Conservation (phyloP, 768 basidiomycete species). For the Leucogyrophana mollusca region DNA sequence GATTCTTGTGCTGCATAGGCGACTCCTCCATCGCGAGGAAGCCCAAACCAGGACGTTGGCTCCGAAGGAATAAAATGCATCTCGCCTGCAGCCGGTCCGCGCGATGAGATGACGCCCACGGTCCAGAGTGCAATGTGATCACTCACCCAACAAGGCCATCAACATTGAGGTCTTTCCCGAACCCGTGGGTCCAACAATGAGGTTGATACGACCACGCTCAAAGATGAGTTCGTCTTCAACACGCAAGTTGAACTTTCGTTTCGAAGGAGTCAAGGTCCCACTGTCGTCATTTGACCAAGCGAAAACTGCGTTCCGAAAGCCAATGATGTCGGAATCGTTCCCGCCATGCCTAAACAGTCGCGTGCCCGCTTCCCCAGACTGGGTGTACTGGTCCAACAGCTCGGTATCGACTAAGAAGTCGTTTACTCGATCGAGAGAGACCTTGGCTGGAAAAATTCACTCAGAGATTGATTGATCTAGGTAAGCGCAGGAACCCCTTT, state of each 20-base stretch:
- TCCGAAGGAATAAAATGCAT: conserved; percentile 57
- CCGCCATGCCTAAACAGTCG: not conserved
- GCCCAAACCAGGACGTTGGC: conserved; percentile 60
- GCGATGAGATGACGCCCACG: not conserved
- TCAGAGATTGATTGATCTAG: conserved; percentile 23
- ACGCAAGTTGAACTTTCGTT: conserved; percentile 45
- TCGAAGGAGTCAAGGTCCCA: conserved; percentile 1
- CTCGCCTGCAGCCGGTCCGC: conserved; percentile 44
- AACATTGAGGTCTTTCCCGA: conserved; percentile 63
- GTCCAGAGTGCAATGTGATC: no score
- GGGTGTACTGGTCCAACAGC: not conserved
- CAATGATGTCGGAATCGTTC: conserved; percentile 34
- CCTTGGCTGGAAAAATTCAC: conserved; percentile 41
- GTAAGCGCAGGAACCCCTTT: conserved; percentile 1
- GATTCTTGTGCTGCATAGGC: conserved; percentile 82
- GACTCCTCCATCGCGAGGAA: conserved; percentile 66
- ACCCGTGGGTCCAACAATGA: conserved; percentile 57
- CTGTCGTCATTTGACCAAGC: conserved; percentile 44
- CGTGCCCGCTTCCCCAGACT: not conserved
- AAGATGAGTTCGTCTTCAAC: conserved; percentile 55
- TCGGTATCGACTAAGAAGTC: conserved; percentile 33
- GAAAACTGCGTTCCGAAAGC: conserved; percentile 53
- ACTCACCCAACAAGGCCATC: conserved; percentile 53
- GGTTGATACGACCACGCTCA: conserved; percentile 48
- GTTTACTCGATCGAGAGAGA: conserved; percentile 59